Evolutionary conservation across 345 rosid genomes (phyloP), one percentile per base, ranked within the genome.

Genomic region (Sonneratia caseolaris): DNA sequence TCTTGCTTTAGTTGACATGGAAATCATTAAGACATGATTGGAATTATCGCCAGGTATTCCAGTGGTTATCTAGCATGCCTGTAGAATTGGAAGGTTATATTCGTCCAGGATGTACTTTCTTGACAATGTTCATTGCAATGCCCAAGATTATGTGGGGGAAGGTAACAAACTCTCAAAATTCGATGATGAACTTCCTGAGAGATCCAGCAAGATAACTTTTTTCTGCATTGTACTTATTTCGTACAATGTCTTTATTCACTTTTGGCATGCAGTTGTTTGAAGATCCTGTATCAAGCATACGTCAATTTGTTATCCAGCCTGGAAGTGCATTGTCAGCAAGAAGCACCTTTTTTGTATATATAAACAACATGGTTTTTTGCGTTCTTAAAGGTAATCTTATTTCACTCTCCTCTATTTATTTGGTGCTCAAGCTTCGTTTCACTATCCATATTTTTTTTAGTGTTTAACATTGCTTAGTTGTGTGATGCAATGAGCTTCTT

Each of bases 41-140:
- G 40, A 66, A 81, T 69, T 71, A 72, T 74, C 77, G 78, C 68
- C 87, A 95, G 99, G 90, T 95, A 82, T 86, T 92, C 78, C 85
- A 92, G 66, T 92, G 99, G 99, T 78, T 95, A 88, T 89, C 97
- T 66, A 90, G 83, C 79, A 95, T 95, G 99, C 99, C 97, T 57
- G 89, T 95, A 73, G 99, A 95, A 82, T 75, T 95, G 83, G 99
- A 95, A 75, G 97, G 97, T 56, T 95, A 92, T 73, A 86, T 95
- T 70, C 99, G 97, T 49, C 99, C 99, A 70, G 97, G 99, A 70
- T 95, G 99, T 85, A 89, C 87, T 64, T 92, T 92, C 75, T 85
- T 95, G 83, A 95, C 99, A 40, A 83, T 84, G 68, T 95, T 95
- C 70, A 72, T 89, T 56, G 85, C 99, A 36, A 95, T 92, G 97